These are phyloP conservation scores for Dactylonectria macrodidyma DNA, from an alignment of 2,329 filamentous ascomycete genomes.

Conservation along the genomic window DNA sequence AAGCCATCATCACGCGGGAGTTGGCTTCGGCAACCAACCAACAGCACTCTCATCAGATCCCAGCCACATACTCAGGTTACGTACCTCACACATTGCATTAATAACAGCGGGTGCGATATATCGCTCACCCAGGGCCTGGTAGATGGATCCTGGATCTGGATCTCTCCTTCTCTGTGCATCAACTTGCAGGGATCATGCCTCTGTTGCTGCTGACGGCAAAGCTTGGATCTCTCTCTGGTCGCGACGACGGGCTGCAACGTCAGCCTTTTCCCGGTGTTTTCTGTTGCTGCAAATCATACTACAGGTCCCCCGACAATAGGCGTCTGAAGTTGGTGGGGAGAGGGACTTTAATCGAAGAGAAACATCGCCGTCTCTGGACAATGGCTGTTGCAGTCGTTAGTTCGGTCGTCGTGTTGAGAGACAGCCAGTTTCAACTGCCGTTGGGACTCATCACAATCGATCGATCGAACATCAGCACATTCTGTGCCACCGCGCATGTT, in stretches of 20 bases:
- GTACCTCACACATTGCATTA: background rate
- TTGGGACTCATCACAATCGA: background rate
- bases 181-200: constrained; percentile 18
- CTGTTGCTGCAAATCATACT: background rate
- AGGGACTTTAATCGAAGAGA: background rate
- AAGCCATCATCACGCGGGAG: background rate
- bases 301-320: constrained; percentile 13
- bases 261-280: background rate
- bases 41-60: background rate
- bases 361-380: background rate
- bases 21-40: background rate
- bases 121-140: constrained; percentile 20
- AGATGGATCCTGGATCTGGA: constrained; percentile 27
- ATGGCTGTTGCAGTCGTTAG: background rate
- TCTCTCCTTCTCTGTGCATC: constrained; percentile 21
- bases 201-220: constrained; percentile 10
- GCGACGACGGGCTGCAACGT: constrained; percentile 13
- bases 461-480: background rate
- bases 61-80: background rate
- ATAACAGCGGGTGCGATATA: constrained; percentile 11
- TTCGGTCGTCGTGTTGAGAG: background rate
- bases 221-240: constrained; percentile 23
- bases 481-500: background rate
- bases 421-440: background rate
- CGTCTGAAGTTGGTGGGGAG: constrained; percentile 20